Evolutionary conservation across 2,329 filamentous ascomycete species (phyloP), one percentile per base, ranked within the genome.

Genomic region (Sclerotinia trifoliorum): DNA sequence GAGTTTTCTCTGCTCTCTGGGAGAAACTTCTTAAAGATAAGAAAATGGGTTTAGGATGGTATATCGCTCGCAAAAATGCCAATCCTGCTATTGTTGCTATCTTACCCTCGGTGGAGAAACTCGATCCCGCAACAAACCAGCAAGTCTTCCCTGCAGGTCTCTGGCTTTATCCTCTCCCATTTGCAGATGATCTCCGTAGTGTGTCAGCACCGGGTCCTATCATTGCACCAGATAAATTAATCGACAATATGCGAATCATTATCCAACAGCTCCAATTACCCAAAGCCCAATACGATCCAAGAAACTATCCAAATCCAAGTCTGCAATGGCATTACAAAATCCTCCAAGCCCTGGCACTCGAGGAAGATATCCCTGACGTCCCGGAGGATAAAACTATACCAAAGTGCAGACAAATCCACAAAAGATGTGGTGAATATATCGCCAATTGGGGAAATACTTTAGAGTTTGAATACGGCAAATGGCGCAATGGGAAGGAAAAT

Each of bases 271-370:
- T 77, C 0, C 93, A 97, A 77, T 86, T 99, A 10, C 95, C 95
- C 0, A 94, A 92, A 75, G 93, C 86, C 7, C 83, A 86, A 44
- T 99, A 96, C 76, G 90, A 96, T 73, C 94, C 94, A 1, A 82
- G 83, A 1, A 95, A 90, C 75, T 98, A 97, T 75, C 92, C 95
- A 0, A 99, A 99, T 71, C 93, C 94, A 13, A 86, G 91, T 11
- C 83, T 99, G 32, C 95, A 99, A 80, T 99, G 94, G 94, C 95
- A 98, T 80, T 99, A 98, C 82, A 90, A 88, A 70, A 96, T 99
- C 57, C 82, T 99, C 0, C 95, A 99, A 79, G 90, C 92, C 8
- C 84, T 97, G 68, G 95, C 95, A 0, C 83, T 99, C 0, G 94
- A 97, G 48, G 95, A 99, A 77, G 94, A 97, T 73, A 81, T 96